phyloP scores from a whole-genome alignment of 228 moss, liverwort and hornwort genomes.

The Sphagnum fallax region DNA sequence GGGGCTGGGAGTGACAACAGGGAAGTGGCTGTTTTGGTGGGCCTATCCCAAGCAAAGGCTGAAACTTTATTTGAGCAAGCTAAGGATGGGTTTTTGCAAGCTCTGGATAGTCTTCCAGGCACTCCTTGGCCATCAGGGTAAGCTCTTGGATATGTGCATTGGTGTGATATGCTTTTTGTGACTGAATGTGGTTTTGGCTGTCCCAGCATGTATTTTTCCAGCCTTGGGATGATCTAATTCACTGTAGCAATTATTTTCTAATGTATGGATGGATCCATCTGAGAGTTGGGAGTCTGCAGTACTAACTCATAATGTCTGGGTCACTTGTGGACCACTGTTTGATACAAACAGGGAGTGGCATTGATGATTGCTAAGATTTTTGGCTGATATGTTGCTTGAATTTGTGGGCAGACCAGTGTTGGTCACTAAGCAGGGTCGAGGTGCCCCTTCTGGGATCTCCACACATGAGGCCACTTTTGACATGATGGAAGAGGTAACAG shows the following conservation, averaged over 20 bases:
- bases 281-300: too few relatives aligned
- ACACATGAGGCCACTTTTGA: constrained; percentile 13
- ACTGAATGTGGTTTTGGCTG: too few relatives aligned
- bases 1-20: constrained; percentile 16
- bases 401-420: constrained; percentile 11
- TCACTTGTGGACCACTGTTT: too few relatives aligned
- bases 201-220: too few relatives aligned
- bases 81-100: constrained; percentile 11
- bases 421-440: constrained; percentile 20
- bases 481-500: constrained; percentile 1
- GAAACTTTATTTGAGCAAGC: constrained; percentile 1
- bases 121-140: constrained; percentile 19
- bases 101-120: constrained; percentile 7
- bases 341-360: too few relatives aligned
- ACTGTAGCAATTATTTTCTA: too few relatives aligned
- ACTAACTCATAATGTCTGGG: too few relatives aligned
- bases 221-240: too few relatives aligned
- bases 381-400: too few relatives aligned
- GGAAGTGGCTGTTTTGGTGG: constrained; percentile 8
- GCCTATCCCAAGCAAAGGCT: constrained; percentile 2
- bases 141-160: constrained; percentile 2
- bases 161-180: too few relatives aligned
- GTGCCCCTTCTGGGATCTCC: constrained; percentile 23
- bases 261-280: too few relatives aligned
- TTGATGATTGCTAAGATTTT: too few relatives aligned